Conservation (phyloP, 345 rosid species). For the Boechera retrofracta region DNA sequence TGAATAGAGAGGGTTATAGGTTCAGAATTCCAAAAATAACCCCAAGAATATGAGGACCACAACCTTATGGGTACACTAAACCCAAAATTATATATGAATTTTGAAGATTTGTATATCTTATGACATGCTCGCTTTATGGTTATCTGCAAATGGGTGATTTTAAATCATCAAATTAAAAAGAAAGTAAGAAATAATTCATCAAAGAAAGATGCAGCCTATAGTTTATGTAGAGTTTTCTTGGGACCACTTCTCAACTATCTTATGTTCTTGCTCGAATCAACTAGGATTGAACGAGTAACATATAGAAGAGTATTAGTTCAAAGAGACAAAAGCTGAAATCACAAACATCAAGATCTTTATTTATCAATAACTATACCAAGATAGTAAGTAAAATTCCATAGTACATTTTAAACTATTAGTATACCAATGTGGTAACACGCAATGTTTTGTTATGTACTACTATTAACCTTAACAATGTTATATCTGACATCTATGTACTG, state of each 20-base stretch:
- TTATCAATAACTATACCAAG: conserved; percentile 40
- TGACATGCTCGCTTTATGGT: conserved; percentile 65
- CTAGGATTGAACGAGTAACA: conserved; percentile 17
- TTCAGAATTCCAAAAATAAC: conserved; percentile 52
- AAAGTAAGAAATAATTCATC: conserved; percentile 18
- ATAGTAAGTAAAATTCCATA: conserved; percentile 39
- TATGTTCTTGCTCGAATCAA: conserved; percentile 39
- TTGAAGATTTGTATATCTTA: conserved; percentile 53
- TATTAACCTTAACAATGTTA: conserved; percentile 47
- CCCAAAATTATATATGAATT: conserved; percentile 37
- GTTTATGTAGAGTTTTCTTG: conserved; percentile 46
- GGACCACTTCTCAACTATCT: conserved; percentile 51
- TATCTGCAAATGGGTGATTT: conserved; percentile 47
- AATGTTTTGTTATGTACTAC: conserved; percentile 38
- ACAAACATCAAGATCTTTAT: conserved; percentile 46
- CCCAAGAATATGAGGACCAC: conserved; percentile 76
- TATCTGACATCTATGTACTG: conserved; percentile 38
- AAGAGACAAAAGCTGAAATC: conserved; percentile 51
- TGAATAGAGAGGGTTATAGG: conserved; percentile 42
- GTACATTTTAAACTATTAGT: conserved; percentile 38
- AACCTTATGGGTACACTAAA: conserved; percentile 56
- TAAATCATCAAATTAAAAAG: conserved; percentile 26
- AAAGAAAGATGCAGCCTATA: conserved; percentile 42
- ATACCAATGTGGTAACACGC: conserved; percentile 42
- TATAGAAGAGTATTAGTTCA: conserved; percentile 39